These are phyloP conservation scores for Leishmania lainsoni DNA, from an alignment of 208 protist genomes.

Conservation along the genomic window DNA sequence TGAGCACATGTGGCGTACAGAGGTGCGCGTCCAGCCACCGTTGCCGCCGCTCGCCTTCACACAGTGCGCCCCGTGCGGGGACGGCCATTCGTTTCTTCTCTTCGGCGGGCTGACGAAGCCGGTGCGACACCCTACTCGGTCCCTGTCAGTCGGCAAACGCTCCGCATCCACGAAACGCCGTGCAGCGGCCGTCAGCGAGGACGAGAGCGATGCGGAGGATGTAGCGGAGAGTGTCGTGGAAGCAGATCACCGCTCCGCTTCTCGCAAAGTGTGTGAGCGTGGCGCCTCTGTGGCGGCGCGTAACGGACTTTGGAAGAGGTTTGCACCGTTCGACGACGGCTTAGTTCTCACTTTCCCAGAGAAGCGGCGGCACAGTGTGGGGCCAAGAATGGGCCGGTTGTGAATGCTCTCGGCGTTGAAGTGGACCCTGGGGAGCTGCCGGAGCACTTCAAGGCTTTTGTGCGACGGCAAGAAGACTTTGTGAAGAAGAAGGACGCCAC, in stretches of 20 bases:
- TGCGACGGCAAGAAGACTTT: slow-evolving; percentile 88
- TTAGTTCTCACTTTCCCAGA: slow-evolving; percentile 68
- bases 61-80: slow-evolving; percentile 64
- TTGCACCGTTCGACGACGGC: slow-evolving; percentile 60
- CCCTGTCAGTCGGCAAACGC: slow-evolving; percentile 9
- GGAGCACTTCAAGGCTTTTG: slow-evolving; percentile 79
- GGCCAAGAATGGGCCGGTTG: slow-evolving; percentile 34
- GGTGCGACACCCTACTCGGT: slow-evolving; percentile 13
- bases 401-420: slow-evolving; percentile 69
- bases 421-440: slow-evolving; percentile 73
- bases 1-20: slow-evolving; percentile 58
- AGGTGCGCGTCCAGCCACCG: slow-evolving; percentile 31
- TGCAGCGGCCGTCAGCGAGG: not conserved
- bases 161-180: slow-evolving; percentile 11
- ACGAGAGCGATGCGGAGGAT: slow-evolving; percentile 8
- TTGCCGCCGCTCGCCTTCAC: slow-evolving; percentile 73
- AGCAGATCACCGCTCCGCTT: not conserved
- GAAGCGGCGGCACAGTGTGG: slow-evolving; percentile 12
- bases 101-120: slow-evolving; percentile 70
- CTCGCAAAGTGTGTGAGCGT: not conserved
- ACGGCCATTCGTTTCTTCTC: slow-evolving; percentile 75
- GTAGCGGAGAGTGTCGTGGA: not conserved
- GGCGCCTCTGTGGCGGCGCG: not conserved
- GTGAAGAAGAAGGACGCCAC: slow-evolving; percentile 75
- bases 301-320: slow-evolving; percentile 27